Conservation (phyloP, 495 filamentous ascomycete genomes). For the Cenococcum geophilum region DNA sequence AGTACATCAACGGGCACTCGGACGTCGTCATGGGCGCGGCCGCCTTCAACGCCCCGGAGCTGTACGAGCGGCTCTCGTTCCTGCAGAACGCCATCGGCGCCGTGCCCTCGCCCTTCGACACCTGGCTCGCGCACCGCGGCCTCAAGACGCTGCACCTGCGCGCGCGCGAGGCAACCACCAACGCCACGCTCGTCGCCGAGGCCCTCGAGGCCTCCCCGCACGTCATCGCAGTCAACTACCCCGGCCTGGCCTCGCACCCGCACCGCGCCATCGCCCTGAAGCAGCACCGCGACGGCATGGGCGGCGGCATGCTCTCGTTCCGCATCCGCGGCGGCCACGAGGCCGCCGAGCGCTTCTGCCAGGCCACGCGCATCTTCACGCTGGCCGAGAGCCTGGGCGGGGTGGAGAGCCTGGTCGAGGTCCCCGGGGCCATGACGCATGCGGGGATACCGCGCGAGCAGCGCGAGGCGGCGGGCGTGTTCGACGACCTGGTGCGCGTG, state of each 20-base stretch:
- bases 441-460: slow-evolving; percentile 85
- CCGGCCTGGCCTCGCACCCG: slow-evolving; percentile 77
- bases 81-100: slow-evolving; percentile 97
- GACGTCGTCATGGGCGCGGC: slow-evolving; percentile 98
- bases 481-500: slow-evolving; percentile 88
- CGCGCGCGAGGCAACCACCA: slow-evolving; percentile 72
- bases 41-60: slow-evolving; percentile 80
- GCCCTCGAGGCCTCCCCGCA: slow-evolving; percentile 74
- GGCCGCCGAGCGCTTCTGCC: slow-evolving; percentile 88
- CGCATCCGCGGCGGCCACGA: slow-evolving; percentile 81
- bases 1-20: slow-evolving; percentile 98
- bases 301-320: slow-evolving; percentile 96
- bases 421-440: slow-evolving; percentile 94
- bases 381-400: slow-evolving; percentile 90
- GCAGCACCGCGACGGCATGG: slow-evolving; percentile 92
- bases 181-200: slow-evolving; percentile 70
- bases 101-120: slow-evolving; percentile 90
- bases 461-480: slow-evolving; percentile 90
- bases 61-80: slow-evolving; percentile 75
- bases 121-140: slow-evolving; percentile 97
- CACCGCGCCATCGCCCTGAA: slow-evolving; percentile 77
- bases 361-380: slow-evolving; percentile 81
- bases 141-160: slow-evolving; percentile 95
- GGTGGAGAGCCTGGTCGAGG: slow-evolving; percentile 85
- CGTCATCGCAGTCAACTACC: slow-evolving; percentile 89